These are phyloP conservation scores for Fusarium robinianum DNA, from an alignment of 2,329 filamentous ascomycete species.

Conservation along the genomic window DNA sequence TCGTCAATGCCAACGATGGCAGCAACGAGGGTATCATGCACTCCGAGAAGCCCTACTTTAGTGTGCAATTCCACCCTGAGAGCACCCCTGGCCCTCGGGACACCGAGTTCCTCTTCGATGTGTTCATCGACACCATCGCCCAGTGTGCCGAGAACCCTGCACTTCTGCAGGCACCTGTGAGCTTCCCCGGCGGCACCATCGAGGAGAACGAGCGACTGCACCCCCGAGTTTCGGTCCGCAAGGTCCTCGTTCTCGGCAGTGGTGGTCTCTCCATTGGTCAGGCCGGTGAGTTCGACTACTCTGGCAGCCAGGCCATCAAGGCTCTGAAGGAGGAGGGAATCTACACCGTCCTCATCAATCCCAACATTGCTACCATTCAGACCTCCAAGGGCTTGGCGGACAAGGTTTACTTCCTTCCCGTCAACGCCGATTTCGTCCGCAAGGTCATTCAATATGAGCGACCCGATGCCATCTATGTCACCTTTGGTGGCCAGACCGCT, in stretches of 20 bases:
- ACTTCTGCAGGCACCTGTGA: constrained; percentile 72
- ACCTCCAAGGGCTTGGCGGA: constrained; percentile 97
- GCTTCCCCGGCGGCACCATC: constrained; percentile 82
- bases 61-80: constrained; percentile 99
- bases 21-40: constrained; percentile 98
- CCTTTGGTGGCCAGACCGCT: constrained; percentile 96
- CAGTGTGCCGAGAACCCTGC: constrained; percentile 69
- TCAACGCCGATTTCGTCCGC: constrained; percentile 95
- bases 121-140: constrained; percentile 86
- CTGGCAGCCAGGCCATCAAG: constrained; percentile 97
- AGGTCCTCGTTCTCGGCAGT: constrained; percentile 90
- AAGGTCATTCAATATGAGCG: constrained; percentile 96
- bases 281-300: constrained; percentile 98
- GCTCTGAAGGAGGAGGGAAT: constrained; percentile 97
- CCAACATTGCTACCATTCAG: constrained; percentile 98
- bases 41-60: constrained; percentile 85
- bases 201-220: constrained; percentile 78
- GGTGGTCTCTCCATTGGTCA: constrained; percentile 97
- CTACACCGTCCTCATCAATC: constrained; percentile 97
- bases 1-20: constrained; percentile 96
- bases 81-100: constrained; percentile 94
- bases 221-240: constrained; percentile 84
- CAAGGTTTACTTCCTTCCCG: constrained; percentile 98
- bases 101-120: constrained; percentile 95
- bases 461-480: constrained; percentile 96